A percentile compares a stretch with the other conserved stretches of the same genome.
phyloP scores from a whole-genome alignment of 805 yeast species.

The Priceomyces fermenticarens region DNA sequence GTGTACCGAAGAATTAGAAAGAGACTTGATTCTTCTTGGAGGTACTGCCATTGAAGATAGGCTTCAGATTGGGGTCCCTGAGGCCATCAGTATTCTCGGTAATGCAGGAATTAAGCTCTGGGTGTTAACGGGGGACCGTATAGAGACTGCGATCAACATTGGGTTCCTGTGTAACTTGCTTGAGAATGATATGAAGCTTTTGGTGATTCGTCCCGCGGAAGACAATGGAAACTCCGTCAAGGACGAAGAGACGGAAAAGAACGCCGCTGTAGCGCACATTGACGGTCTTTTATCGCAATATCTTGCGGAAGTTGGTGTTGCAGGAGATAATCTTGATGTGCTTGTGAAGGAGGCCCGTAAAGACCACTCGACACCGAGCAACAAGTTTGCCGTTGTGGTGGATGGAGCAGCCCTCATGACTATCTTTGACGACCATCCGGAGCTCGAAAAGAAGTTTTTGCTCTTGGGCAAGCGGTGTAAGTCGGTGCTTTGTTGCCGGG shows the following conservation, averaged over 20 bases:
- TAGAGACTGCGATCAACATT: constrained; percentile 81
- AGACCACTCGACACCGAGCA: constrained; percentile 65
- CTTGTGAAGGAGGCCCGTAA: constrained; percentile 49
- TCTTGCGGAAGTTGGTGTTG: constrained; percentile 45
- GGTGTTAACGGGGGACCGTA: constrained; percentile 82
- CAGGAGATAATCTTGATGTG: constrained; percentile 21
- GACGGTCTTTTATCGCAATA: constrained; percentile 44
- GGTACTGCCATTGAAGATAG: constrained; percentile 83
- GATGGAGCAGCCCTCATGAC: constrained; percentile 64
- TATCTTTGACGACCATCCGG: constrained; percentile 32
- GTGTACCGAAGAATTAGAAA: constrained; percentile 60
- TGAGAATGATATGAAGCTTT: constrained; percentile 63
- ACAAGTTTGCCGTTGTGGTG: constrained; percentile 57
- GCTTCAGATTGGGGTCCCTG: constrained; percentile 76
- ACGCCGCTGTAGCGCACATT: constrained; percentile 29
- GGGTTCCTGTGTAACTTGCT: constrained; percentile 76
- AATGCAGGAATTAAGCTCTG: constrained; percentile 77
- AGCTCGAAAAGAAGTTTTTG: constrained; percentile 50
- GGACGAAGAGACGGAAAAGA: no score
- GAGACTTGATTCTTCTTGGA: constrained; percentile 56
- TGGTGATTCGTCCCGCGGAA: constrained; percentile 60
- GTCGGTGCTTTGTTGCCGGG: constrained; percentile 80
- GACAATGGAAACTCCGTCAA: constrained; percentile 34
- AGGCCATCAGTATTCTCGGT: constrained; percentile 61
- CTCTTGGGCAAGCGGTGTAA: constrained; percentile 72